phyloP scores from a whole-genome alignment of 306 rosid genomes.

The Trifolium repens region DNA sequence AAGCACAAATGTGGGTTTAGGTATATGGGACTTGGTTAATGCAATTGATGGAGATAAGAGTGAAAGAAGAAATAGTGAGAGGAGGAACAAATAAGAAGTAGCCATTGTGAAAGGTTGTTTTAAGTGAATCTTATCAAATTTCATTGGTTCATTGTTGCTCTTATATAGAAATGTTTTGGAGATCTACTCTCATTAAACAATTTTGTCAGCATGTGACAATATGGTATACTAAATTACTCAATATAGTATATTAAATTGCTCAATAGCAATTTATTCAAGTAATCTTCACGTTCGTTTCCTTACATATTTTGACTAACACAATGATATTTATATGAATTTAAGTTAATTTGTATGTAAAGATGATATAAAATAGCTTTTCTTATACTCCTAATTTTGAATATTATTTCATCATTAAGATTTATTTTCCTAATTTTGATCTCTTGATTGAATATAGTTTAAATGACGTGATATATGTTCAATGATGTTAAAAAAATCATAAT shows the following conservation, averaged over 20 bases:
- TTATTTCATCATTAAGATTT: too few relatives aligned
- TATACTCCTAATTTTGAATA: too few relatives aligned
- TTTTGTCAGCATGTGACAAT: conserved; percentile 14
- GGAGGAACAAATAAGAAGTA: conserved; percentile 27
- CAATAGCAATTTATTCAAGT: not conserved
- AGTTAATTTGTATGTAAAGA: too few relatives aligned
- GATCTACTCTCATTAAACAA: conserved; percentile 10
- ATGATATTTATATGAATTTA: too few relatives aligned
- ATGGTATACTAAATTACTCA: not conserved
- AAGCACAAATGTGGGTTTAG: conserved; percentile 39
- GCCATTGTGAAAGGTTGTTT: conserved; percentile 22
- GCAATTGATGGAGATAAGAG: conserved; percentile 15
- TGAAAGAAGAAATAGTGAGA: conserved; percentile 1
- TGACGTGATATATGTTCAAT: too few relatives aligned
- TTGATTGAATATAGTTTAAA: too few relatives aligned
- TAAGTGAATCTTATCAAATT: not conserved
- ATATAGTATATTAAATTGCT: not conserved
- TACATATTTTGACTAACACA: not conserved
- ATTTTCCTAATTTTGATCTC: too few relatives aligned
- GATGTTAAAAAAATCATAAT: too few relatives aligned
- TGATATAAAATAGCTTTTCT: too few relatives aligned
- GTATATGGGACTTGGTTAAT: not conserved
- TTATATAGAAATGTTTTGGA: conserved; percentile 5
- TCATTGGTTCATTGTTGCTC: not conserved
- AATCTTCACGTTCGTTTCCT: not conserved